Evolutionary conservation across 768 basidiomycete species (phyloP), one percentile per base, ranked within the genome.

Genomic region (Xerocomus spinulosus): DNA sequence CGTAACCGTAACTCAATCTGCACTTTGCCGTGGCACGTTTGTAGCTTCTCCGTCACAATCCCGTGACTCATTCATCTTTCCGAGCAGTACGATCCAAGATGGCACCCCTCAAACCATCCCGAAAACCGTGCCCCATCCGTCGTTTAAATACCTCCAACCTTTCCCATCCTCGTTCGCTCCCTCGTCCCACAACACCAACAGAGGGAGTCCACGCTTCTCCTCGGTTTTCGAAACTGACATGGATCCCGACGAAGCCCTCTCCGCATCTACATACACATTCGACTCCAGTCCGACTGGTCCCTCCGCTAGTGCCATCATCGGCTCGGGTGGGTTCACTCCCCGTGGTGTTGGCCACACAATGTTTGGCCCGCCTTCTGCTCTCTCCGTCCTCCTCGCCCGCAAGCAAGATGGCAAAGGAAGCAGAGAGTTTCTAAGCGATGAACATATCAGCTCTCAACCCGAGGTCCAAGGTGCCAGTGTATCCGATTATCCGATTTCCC

Each of bases 1-100:
- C 44, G 25, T 49, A 49, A 44, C 32, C 43, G 47, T 53, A 51
- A 59, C 35, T 35, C 25, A 37, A 44, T 14, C 20, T 17, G 12
- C 37, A 34, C 9, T 25, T 53, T 45, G 36, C 50, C 35, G 33
- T 49, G 42, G 42, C 62, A 63, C 62, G 52, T 63, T 62, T 50
- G 9, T 47, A 59, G 61, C 48, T 52, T 56, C 56, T 25, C 17
- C 33, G 28, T 58, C 56, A 36, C 61, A 54, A 38, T 62, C 59
- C 50, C 56, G 59, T 55, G 68, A 70, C 49, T 62, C 69, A 2
- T 68, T 74, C 58, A 71, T 75, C 48, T 73, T 75, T 49, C 72
- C 71, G 17, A 55, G 32, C 20, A 47, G n/a, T 44, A 18, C 53
- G 1, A 59, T 53, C 39, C 59, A 56, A 49, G 59, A 59, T 56